These are phyloP conservation scores for Claviceps purpurea DNA, from an alignment of 2,329 filamentous ascomycete species.

Conservation along the genomic window DNA sequence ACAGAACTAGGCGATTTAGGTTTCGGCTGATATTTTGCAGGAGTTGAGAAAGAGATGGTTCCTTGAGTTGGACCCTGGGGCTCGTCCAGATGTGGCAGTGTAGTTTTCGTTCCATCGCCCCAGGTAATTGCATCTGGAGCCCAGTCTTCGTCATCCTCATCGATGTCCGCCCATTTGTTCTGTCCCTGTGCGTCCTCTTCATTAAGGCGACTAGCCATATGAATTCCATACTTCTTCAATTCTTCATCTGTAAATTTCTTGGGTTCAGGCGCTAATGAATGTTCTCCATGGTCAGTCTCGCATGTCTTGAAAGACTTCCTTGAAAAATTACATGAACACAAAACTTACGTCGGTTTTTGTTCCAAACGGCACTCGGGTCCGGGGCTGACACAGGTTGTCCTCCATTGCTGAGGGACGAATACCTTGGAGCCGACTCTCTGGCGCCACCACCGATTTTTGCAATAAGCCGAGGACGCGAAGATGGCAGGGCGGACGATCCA, in stretches of 20 bases:
- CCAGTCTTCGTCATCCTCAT: slow-evolving; percentile 82
- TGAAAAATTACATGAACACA: background rate
- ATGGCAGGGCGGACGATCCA: slow-evolving; percentile 31
- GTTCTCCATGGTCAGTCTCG: slow-evolving; percentile 25
- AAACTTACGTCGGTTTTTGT: slow-evolving; percentile 68
- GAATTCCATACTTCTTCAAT: slow-evolving; percentile 74
- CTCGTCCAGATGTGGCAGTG: slow-evolving; percentile 51
- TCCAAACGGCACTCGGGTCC: slow-evolving; percentile 69
- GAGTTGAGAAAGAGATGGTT: slow-evolving; percentile 12
- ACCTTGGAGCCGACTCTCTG: slow-evolving; percentile 35
- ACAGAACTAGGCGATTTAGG: slow-evolving; percentile 30
- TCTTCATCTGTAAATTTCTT: slow-evolving; percentile 82
- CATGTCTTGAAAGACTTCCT: background rate
- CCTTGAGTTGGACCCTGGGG: slow-evolving; percentile 17
- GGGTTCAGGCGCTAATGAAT: slow-evolving; percentile 52
- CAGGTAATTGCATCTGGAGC: slow-evolving; percentile 74
- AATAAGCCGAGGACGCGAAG: slow-evolving; percentile 57
- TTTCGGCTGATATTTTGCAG: slow-evolving; percentile 23
- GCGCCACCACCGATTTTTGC: slow-evolving; percentile 57
- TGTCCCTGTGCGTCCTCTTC: slow-evolving; percentile 62
- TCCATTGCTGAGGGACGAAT: slow-evolving; percentile 35
- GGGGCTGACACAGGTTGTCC: slow-evolving; percentile 48
- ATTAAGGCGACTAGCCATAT: slow-evolving; percentile 66
- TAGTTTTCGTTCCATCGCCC: slow-evolving; percentile 79
- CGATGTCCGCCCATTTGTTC: slow-evolving; percentile 80